Conservation (phyloP, 805 yeast species). For the Phaffomyces opuntiae region DNA sequence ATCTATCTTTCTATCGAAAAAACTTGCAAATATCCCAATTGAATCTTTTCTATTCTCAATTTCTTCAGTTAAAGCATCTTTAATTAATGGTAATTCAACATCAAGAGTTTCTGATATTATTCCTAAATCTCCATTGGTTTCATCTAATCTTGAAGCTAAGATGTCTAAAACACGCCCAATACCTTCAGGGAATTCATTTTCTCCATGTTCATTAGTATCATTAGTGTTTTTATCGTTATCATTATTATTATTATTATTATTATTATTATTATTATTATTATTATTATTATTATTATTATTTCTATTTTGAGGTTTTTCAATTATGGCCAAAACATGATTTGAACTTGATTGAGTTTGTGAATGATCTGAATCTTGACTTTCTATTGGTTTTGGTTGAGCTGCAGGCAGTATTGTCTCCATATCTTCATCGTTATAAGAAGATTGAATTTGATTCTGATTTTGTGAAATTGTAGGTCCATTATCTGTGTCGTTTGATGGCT, state of each 20-base stretch:
- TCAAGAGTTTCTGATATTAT: neutral
- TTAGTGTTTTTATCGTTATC: too few relatives aligned
- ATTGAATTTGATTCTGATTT: neutral
- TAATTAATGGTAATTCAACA: neutral
- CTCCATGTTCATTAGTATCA: neutral
- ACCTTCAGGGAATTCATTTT: neutral
- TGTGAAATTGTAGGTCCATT: neutral
- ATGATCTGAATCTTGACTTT: neutral
- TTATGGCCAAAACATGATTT: too few relatives aligned
- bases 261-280: too few relatives aligned
- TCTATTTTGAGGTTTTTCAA: too few relatives aligned
- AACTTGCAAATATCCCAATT: slow-evolving; percentile 3
- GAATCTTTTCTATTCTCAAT: slow-evolving; percentile 5
- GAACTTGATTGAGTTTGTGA: neutral
- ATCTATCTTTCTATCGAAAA: slow-evolving; percentile 6
- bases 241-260: too few relatives aligned
- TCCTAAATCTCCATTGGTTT: neutral
- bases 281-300: too few relatives aligned
- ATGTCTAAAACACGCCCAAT: neutral
- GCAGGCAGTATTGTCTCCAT: neutral
- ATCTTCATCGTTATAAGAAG: neutral
- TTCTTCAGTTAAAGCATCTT: neutral
- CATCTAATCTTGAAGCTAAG: neutral
- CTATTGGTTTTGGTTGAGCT: neutral
- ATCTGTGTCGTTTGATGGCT: too few relatives aligned